These are phyloP conservation scores for Hygrocybe coccinea DNA, from an alignment of 768 basidiomycete genomes.

Conservation along the genomic window DNA sequence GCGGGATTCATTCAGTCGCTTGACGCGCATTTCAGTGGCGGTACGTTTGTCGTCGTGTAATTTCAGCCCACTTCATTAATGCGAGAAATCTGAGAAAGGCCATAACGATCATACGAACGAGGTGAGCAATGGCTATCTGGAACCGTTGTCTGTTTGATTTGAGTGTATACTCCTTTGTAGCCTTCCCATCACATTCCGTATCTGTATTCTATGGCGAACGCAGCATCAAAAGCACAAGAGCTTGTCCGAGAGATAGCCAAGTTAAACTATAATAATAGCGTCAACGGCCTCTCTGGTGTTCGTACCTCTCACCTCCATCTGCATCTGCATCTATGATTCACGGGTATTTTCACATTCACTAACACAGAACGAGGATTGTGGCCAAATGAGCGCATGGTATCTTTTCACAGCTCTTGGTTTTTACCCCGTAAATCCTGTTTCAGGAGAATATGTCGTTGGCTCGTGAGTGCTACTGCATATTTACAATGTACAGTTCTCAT, in stretches of 20 bases:
- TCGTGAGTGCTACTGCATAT: slow-evolving; percentile 40
- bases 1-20: slow-evolving; percentile 59
- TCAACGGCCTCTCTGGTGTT: slow-evolving; percentile 70
- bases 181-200: slow-evolving; percentile 87
- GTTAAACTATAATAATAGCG: slow-evolving; percentile 61
- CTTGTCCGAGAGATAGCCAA: slow-evolving; percentile 64
- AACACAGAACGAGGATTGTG: slow-evolving; percentile 78
- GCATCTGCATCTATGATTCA: neutral
- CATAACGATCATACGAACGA: slow-evolving; percentile 84
- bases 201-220: slow-evolving; percentile 67
- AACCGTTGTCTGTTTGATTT: neutral
- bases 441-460: slow-evolving; percentile 70
- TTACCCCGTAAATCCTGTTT: slow-evolving; percentile 80
- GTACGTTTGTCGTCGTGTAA: neutral
- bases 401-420: slow-evolving; percentile 79
- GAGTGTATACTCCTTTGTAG: slow-evolving; percentile 28
- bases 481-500: neutral
- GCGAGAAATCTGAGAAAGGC: slow-evolving; percentile 19
- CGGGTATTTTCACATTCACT: neutral
- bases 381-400: slow-evolving; percentile 90
- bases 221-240: slow-evolving; percentile 65
- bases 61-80: neutral
- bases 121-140: slow-evolving; percentile 31
- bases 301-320: slow-evolving; percentile 14
- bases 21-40: slow-evolving; percentile 53